Percentiles rank a stretch among this genome's conserved stretches.
phyloP scores from a whole-genome alignment of 306 rosid species.

The Dalbergia cultrata region DNA sequence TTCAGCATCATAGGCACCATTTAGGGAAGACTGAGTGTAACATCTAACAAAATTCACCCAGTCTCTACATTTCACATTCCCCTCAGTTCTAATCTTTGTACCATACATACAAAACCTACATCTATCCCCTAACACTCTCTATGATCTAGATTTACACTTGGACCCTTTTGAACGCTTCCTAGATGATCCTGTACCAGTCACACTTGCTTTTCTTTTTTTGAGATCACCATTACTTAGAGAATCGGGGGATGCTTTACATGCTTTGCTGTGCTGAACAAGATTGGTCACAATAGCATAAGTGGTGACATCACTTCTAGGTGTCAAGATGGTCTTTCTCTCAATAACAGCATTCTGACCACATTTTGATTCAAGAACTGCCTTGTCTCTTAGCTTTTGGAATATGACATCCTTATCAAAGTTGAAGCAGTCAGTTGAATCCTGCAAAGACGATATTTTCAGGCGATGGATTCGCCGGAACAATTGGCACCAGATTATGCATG shows the following conservation, averaged over 20 bases:
- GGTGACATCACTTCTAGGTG: slow-evolving; percentile 70
- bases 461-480: not conserved
- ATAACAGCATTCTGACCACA: slow-evolving; percentile 79
- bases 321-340: slow-evolving; percentile 62
- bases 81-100: slow-evolving; percentile 43
- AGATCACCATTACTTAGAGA: slow-evolving; percentile 63
- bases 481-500: too few relatives aligned
- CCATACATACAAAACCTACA: slow-evolving; percentile 57
- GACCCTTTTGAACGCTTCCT: slow-evolving; percentile 80
- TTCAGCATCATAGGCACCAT: slow-evolving; percentile 38
- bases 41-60: slow-evolving; percentile 95
- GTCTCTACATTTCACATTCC: slow-evolving; percentile 50
- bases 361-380: slow-evolving; percentile 67
- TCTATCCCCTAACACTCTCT: slow-evolving; percentile 41
- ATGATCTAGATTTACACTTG: slow-evolving; percentile 62
- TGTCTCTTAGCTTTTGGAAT: slow-evolving; percentile 79
- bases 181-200: slow-evolving; percentile 64
- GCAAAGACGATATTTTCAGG: slow-evolving; percentile 25
- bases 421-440: slow-evolving; percentile 75
- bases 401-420: slow-evolving; percentile 67
- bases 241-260: slow-evolving; percentile 53
- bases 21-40: slow-evolving; percentile 62
- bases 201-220: slow-evolving; percentile 55
- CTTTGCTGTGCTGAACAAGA: slow-evolving; percentile 61
- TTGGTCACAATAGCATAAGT: slow-evolving; percentile 83